Percentiles rank a stretch among this genome's conserved stretches.
Conservation (phyloP, 768 basidiomycete species). For the Sutorius australiensis region DNA sequence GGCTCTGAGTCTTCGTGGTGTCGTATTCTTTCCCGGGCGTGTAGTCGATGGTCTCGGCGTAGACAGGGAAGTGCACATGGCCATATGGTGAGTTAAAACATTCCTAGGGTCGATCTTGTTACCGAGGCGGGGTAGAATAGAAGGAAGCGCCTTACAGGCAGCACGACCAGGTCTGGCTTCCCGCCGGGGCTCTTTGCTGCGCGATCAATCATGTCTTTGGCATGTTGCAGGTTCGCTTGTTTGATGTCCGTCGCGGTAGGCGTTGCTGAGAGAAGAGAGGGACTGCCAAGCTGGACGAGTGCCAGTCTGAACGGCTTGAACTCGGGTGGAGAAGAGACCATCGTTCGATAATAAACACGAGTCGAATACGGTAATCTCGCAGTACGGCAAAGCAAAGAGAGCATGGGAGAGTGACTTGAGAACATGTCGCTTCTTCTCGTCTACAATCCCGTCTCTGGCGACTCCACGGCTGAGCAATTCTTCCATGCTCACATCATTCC, state of each 20-base stretch:
- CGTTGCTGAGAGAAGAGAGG: slow-evolving; percentile 40
- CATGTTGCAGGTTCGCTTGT: slow-evolving; percentile 75
- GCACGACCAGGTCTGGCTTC: slow-evolving; percentile 77
- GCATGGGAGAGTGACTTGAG: slow-evolving; percentile 7
- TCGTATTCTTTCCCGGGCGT: slow-evolving; percentile 57
- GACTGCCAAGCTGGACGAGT: slow-evolving; percentile 82
- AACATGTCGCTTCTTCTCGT: slow-evolving; percentile 52
- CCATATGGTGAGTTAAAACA: slow-evolving; percentile 89
- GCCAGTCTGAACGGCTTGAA: slow-evolving; percentile 82
- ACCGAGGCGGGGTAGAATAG: neutral
- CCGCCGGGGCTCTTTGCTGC: slow-evolving; percentile 45
- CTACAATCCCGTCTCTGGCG: slow-evolving; percentile 76
- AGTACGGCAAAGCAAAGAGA: slow-evolving; percentile 12
- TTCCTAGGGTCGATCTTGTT: slow-evolving; percentile 46
- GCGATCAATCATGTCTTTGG: slow-evolving; percentile 70
- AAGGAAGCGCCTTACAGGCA: slow-evolving; percentile 56
- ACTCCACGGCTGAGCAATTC: slow-evolving; percentile 51
- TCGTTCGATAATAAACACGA: slow-evolving; percentile 11
- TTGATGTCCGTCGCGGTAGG: slow-evolving; percentile 45
- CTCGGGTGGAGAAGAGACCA: slow-evolving; percentile 31
- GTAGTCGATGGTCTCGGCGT: slow-evolving; percentile 77
- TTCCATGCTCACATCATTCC: slow-evolving; percentile 63
- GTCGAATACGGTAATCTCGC: neutral
- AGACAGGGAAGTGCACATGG: slow-evolving; percentile 71
- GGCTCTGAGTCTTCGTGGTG: slow-evolving; percentile 51